Base-by-base conservation (phyloP, 768 basidiomycete genomes). In the Collybia sp. region DNA sequence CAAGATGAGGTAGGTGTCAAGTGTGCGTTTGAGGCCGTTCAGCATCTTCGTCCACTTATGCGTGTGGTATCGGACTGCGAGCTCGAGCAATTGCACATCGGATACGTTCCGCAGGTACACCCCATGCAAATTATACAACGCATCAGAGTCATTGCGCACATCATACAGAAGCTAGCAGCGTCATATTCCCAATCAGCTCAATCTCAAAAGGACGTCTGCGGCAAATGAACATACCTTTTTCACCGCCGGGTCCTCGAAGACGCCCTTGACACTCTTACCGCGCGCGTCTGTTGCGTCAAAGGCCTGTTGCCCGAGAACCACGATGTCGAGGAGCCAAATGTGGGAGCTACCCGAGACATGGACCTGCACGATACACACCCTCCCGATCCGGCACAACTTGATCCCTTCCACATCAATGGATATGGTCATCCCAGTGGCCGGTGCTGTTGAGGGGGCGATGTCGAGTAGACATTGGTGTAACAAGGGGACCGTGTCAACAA, bases 331-430 rank as follows among this genome's bases (percentile, higher is more conserved):
- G 30, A 70, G 49, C 64, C 65, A 70, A 13, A 68, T 58, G 9
- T 44, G 58, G 13, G 51, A 48, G 31, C 60, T 64, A 15, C 39
- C 44, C 12, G 55, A 47, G 12, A 60, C 55, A 16, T 60, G 44
- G 19, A 68, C 50, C 43, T 68, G 67, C 11, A 70, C 32, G 18
- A 68, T 52, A 25, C 60, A 57, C 8, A 68, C 46, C 1, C 53
- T 56, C 0, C 67, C 68, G 2, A 55, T 37, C 2, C 68, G 64
- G 39, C 56, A 62, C 5, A 68, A 53, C 2, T 61, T 57, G 12
- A 67, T 55, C 0, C 68, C 68, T 40, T 70, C 68, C 10, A 68
- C 42, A 42, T 70, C 68, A 10, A 70, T 51, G 1, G 66, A 62
- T n/a, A 70, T 37, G 44, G 30, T 25, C 17, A 32, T 20, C 4